phyloP scores from a whole-genome alignment of 257 asterid genomes.

The Voacanga thouarsii region DNA sequence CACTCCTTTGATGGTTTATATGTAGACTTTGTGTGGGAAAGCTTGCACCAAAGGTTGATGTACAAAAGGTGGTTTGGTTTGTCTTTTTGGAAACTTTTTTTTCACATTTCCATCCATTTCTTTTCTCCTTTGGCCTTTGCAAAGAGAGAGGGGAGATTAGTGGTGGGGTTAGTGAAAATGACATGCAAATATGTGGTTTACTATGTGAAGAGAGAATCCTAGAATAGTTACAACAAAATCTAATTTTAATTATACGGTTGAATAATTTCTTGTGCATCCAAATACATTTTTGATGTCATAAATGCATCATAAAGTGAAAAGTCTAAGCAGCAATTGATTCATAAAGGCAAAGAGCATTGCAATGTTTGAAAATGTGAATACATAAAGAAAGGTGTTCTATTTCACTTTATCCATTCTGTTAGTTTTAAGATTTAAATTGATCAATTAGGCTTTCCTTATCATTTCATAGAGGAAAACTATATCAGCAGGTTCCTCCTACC shows the following conservation, averaged over 20 bases:
- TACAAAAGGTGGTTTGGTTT: slow-evolving; percentile 53
- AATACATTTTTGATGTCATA: not conserved
- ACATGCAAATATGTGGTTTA: slow-evolving; percentile 43
- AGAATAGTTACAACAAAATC: slow-evolving; percentile 28
- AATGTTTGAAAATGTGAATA: no score
- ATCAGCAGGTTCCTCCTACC: no score
- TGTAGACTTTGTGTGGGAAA: slow-evolving; percentile 67
- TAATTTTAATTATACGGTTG: not conserved
- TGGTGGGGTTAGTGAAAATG: slow-evolving; percentile 65
- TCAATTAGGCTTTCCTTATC: no score
- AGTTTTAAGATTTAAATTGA: no score
- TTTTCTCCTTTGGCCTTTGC: slow-evolving; percentile 16
- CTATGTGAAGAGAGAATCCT: slow-evolving; percentile 47
- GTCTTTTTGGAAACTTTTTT: slow-evolving; percentile 51
- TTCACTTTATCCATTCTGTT: not conserved
- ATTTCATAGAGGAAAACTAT: no score
- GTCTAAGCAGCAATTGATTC: not conserved
- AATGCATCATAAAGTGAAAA: slow-evolving; percentile 4
- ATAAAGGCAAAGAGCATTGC: not conserved
- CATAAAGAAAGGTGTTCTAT: no score
- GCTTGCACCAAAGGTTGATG: slow-evolving; percentile 39
- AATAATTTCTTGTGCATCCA: not conserved
- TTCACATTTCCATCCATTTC: slow-evolving; percentile 16
- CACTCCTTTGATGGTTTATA: slow-evolving; percentile 32
- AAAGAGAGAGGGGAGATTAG: slow-evolving; percentile 30